phyloP scores from a whole-genome alignment of 2,329 filamentous ascomycete species.

The Neopestalotiopsis sp. region DNA sequence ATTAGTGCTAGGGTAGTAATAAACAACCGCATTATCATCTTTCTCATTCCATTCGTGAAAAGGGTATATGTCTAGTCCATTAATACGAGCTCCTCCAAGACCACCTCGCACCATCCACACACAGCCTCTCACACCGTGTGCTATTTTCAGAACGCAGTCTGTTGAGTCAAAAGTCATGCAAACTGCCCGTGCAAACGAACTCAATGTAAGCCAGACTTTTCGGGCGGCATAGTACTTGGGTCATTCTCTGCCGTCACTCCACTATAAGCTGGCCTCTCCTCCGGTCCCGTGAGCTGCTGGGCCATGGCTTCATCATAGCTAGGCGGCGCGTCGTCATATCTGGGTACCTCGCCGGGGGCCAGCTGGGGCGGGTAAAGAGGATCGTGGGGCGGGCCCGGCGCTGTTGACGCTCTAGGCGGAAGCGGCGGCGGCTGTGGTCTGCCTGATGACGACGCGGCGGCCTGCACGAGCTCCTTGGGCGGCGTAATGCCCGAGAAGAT shows the following conservation, averaged over 20 bases:
- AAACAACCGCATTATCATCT: neutral
- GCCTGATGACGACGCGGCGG: conserved; percentile 23
- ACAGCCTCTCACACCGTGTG: neutral
- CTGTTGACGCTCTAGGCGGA: conserved; percentile 40
- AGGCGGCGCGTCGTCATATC: conserved; percentile 80
- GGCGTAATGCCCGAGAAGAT: conserved; percentile 90
- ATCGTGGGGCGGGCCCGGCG: conserved; percentile 39
- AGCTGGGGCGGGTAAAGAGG: conserved; percentile 65
- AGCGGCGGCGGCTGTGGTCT: conserved; percentile 35
- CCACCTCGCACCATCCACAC: neutral
- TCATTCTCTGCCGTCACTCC: conserved; percentile 67
- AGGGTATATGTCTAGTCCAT: neutral
- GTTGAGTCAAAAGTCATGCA: neutral
- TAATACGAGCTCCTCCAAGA: neutral
- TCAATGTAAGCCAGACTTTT: conserved; percentile 28
- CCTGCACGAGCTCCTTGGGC: conserved; percentile 73
- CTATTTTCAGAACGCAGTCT: neutral
- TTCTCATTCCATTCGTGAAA: neutral
- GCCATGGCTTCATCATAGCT: conserved; percentile 95
- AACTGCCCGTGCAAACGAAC: neutral
- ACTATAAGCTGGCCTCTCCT: conserved; percentile 69
- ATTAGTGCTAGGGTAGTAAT: neutral
- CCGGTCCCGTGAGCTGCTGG: conserved; percentile 69
- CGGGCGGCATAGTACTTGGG: conserved; percentile 49
- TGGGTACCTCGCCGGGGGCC: conserved; percentile 46